Conservation (phyloP, 2,329 filamentous ascomycete genomes). For the Fusarium scirpi region DNA sequence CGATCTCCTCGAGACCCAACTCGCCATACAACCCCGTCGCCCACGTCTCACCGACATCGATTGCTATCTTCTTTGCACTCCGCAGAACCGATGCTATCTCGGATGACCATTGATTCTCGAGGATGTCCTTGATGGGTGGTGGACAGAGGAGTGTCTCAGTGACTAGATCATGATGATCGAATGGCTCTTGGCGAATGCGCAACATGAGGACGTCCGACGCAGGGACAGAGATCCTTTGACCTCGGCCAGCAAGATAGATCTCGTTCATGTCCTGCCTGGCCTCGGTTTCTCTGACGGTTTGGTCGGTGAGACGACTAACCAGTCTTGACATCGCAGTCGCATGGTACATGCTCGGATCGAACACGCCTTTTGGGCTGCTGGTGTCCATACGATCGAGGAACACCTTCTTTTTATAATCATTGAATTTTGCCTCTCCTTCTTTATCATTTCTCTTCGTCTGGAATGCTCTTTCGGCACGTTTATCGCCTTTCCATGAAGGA, state of each 20-base stretch:
- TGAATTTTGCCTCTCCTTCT: conserved; percentile 2
- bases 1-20: conserved; percentile 46
- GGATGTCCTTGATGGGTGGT: conserved; percentile 44
- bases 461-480: conserved; percentile 30
- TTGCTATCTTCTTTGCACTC: conserved; percentile 43
- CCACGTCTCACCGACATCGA: conserved; percentile 48
- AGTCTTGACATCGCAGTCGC: conserved; percentile 10
- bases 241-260: conserved; percentile 44
- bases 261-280: conserved; percentile 28
- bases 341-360: conserved; percentile 41
- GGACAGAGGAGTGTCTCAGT: conserved; percentile 31
- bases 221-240: conserved; percentile 41
- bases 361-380: neutral
- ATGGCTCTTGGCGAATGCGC: conserved; percentile 40
- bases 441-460: neutral
- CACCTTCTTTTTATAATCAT: conserved; percentile 32
- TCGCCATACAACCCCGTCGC: conserved; percentile 36
- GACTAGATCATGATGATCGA: conserved; percentile 17
- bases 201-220: conserved; percentile 48
- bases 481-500: conserved; percentile 38
- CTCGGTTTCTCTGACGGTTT: neutral
- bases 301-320: conserved; percentile 24
- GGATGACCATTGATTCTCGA: conserved; percentile 47
- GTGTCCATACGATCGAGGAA: conserved; percentile 39
- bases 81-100: conserved; percentile 46